phyloP scores from a whole-genome alignment of 352 stramenopile genomes.

The Vaucheria bursata region DNA sequence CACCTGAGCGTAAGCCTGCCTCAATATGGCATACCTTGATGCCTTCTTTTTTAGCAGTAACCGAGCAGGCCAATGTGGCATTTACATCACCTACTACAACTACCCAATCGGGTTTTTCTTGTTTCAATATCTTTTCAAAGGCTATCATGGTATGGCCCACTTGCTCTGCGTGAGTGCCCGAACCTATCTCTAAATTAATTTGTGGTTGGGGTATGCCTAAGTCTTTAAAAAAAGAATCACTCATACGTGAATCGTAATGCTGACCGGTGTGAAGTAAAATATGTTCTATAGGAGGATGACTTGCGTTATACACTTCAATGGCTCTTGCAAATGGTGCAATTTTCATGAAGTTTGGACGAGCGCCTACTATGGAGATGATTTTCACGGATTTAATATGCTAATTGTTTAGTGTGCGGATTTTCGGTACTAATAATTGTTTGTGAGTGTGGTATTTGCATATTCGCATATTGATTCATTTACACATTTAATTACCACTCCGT shows the following conservation, averaged over 20 bases:
- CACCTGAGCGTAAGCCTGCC: neutral
- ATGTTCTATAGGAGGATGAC: too few relatives aligned
- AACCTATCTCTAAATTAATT: neutral
- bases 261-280: neutral
- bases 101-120: conserved; percentile 5
- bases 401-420: too few relatives aligned
- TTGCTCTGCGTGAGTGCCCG: neutral
- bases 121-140: neutral
- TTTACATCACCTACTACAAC: neutral
- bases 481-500: too few relatives aligned
- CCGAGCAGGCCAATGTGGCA: neutral
- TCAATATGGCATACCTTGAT: neutral
- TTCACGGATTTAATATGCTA: too few relatives aligned
- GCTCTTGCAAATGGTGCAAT: neutral
- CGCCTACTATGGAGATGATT: neutral
- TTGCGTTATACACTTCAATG: too few relatives aligned
- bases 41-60: neutral
- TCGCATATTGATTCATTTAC: too few relatives aligned
- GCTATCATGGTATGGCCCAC: neutral
- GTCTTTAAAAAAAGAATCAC: neutral
- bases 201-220: neutral
- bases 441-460: too few relatives aligned
- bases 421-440: too few relatives aligned
- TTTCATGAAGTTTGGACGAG: neutral
- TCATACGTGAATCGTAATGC: neutral